These are phyloP conservation scores for Epichloe brachyelytri DNA, from an alignment of 2,329 filamentous ascomycete genomes.

Conservation along the genomic window DNA sequence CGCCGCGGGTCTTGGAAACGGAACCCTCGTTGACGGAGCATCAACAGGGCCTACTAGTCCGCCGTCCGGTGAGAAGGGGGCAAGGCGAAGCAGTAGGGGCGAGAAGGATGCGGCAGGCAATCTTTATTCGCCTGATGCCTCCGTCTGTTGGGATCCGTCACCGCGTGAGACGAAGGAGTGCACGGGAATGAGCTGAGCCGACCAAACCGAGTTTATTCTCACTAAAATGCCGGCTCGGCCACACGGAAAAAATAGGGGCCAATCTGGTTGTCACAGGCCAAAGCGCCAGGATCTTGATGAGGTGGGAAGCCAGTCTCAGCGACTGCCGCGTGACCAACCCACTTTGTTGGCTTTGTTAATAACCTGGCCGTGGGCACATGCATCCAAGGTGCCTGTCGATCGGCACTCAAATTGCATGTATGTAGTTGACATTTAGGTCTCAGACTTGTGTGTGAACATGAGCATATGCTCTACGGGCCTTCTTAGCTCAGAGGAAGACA, in stretches of 20 bases:
- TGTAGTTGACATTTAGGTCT: no score
- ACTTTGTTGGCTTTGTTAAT: no score
- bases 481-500: neutral
- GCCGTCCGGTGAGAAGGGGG: neutral
- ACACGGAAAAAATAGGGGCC: neutral
- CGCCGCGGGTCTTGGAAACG: conserved; percentile 4
- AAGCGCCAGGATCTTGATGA: neutral
- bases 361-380: no score
- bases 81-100: neutral
- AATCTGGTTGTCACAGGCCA: neutral
- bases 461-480: no score
- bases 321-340: no score
- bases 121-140: neutral
- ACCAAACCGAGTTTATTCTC: conserved; percentile 3
- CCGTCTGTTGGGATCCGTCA: no score
- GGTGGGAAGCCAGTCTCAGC: no score
- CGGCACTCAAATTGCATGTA: no score
- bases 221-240: neutral
- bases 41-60: neutral
- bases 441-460: no score
- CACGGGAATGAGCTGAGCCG: neutral
- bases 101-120: neutral
- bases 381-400: no score
- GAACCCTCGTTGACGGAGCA: conserved; percentile 2
- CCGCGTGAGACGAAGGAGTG: neutral